Conservation (phyloP, 108 stramenopile species). For the Poteriospumella lacustris region DNA sequence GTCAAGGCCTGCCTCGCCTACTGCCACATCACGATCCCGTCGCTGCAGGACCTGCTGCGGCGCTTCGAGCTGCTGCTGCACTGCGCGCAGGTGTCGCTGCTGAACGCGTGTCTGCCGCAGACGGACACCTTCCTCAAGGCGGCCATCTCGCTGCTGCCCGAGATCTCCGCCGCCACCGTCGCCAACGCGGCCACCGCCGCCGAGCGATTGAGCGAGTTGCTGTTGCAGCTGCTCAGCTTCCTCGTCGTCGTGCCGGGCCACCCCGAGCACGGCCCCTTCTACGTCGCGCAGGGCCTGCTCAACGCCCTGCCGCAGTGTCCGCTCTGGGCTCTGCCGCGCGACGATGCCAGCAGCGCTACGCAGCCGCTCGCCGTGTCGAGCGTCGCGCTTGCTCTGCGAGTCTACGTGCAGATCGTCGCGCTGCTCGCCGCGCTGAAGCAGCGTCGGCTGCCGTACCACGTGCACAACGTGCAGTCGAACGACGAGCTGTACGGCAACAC, state of each 20-base stretch:
- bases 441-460: conserved; percentile 24
- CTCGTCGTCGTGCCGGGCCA: conserved; percentile 38
- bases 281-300: conserved; percentile 34
- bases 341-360: not conserved
- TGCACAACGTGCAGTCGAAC: conserved; percentile 33
- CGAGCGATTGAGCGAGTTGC: not conserved
- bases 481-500: conserved; percentile 36
- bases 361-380: not conserved
- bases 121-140: conserved; percentile 44
- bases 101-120: conserved; percentile 38
- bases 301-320: conserved; percentile 32
- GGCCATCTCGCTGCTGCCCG: conserved; percentile 37
- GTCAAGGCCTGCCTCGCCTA: conserved; percentile 41
- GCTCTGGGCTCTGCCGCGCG: conserved; percentile 28
- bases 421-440: conserved; percentile 27
- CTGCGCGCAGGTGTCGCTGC: conserved; percentile 32
- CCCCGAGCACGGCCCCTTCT: conserved; percentile 40
- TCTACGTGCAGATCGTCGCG: not conserved
- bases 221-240: not conserved
- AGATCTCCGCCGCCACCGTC: not conserved
- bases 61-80: conserved; percentile 16
- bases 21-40: conserved; percentile 39
- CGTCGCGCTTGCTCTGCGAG: not conserved
- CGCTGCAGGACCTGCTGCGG: not conserved
- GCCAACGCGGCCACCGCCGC: not conserved